A percentile compares a stretch with the other conserved stretches of the same genome.
These are phyloP conservation scores for Kluyveromyces wickerhamii DNA, from an alignment of 805 yeast species.

Conservation along the genomic window DNA sequence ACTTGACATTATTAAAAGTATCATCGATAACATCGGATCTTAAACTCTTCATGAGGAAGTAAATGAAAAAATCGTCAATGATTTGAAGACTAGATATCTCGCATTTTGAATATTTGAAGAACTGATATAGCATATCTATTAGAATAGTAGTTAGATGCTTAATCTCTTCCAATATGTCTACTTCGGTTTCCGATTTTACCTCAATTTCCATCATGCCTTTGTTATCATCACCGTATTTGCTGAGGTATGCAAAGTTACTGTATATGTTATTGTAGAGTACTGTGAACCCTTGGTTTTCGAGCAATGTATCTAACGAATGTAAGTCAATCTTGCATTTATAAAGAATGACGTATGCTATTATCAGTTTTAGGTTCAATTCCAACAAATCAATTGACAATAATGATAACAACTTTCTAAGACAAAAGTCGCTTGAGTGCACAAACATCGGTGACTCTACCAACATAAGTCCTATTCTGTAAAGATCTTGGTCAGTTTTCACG, in stretches of 20 bases:
- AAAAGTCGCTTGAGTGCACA: conserved; percentile 34
- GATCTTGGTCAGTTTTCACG: conserved; percentile 25
- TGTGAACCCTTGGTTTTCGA: conserved; percentile 46
- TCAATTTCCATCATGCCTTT: conserved; percentile 6
- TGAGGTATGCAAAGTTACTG: conserved; percentile 28
- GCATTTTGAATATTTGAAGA: conserved; percentile 44
- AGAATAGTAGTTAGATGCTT: conserved; percentile 36
- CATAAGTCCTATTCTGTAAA: conserved; percentile 31
- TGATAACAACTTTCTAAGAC: conserved; percentile 43
- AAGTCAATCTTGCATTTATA: conserved; percentile 38
- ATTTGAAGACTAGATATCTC: conserved; percentile 33
- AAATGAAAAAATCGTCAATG: conserved; percentile 39
- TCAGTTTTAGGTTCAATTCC: conserved; percentile 32
- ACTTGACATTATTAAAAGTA: conserved; percentile 55
- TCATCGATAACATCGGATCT: conserved; percentile 41
- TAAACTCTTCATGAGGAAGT: conserved; percentile 40
- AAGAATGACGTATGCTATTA: conserved; percentile 37
- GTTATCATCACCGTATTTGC: conserved; percentile 20
- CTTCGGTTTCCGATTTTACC: conserved; percentile 21
- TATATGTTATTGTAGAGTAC: conserved; percentile 38
- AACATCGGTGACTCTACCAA: conserved; percentile 31
- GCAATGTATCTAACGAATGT: conserved; percentile 36
- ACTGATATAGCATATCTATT: conserved; percentile 47
- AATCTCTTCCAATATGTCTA: conserved; percentile 28
- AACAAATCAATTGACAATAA: conserved; percentile 32